A percentile compares a stretch with the other conserved stretches of the same genome.
Conservation (phyloP, 2,329 filamentous ascomycete genomes). For the Sclerotiophoma versabilis region DNA sequence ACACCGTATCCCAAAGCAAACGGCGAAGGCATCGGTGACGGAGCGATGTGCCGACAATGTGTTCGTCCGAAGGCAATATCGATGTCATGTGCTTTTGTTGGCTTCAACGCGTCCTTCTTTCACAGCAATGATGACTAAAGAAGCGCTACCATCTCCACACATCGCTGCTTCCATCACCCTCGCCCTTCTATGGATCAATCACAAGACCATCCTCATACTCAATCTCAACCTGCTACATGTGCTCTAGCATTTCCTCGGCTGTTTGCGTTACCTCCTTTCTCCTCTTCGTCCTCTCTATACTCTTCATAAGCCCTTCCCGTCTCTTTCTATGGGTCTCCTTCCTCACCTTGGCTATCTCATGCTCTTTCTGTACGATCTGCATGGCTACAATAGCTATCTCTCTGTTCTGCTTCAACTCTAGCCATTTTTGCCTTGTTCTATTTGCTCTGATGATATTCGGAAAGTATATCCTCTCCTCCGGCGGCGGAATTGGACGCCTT, state of each 20-base stretch:
- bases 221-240: not conserved
- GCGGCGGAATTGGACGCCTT: not conserved
- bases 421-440: not conserved
- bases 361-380: not conserved
- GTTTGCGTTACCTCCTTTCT: not conserved
- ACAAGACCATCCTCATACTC: not conserved
- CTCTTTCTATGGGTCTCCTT: not conserved
- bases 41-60: not conserved
- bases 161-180: not conserved
- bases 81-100: not conserved
- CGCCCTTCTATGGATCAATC: not conserved
- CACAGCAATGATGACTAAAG: not conserved
- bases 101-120: not conserved
- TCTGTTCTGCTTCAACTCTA: not conserved
- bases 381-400: not conserved
- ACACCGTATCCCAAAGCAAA: not conserved
- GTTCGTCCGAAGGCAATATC: not conserved
- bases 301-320: not conserved
- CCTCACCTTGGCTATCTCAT: not conserved
- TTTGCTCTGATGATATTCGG: not conserved
- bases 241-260: not conserved
- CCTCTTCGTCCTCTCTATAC: not conserved
- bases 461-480: not conserved
- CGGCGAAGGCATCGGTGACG: not conserved
- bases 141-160: not conserved